A percentile compares a stretch with the other conserved stretches of the same genome.
These are phyloP conservation scores for Alectoria sarmentosa DNA, from an alignment of 495 filamentous ascomycete species.

Conservation along the genomic window DNA sequence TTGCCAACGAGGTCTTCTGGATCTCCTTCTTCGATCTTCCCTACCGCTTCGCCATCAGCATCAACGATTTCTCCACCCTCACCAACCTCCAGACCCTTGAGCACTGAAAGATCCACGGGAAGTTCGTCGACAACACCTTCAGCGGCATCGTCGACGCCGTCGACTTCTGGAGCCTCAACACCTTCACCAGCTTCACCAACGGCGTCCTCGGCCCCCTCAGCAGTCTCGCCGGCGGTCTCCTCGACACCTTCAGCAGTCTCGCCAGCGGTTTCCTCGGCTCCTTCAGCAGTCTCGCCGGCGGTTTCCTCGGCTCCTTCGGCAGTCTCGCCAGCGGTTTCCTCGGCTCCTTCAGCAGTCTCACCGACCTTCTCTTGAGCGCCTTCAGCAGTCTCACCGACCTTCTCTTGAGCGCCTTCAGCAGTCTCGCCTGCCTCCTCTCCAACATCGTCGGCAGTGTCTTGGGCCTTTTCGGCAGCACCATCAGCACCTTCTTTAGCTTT, in stretches of 20 bases:
- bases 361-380: conserved; percentile 33
- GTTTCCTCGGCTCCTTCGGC: conserved; percentile 24
- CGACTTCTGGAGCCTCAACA: conserved; percentile 33
- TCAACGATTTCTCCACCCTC: conserved; percentile 39
- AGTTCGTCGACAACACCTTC: conserved; percentile 32
- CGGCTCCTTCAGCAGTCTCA: conserved; percentile 22
- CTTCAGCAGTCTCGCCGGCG: conserved; percentile 14
- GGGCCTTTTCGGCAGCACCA: conserved; percentile 21
- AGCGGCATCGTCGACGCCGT: conserved; percentile 28
- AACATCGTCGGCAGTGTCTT: conserved; percentile 23
- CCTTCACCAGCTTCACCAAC: conserved; percentile 32
- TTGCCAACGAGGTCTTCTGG: conserved; percentile 40
- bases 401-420: conserved; percentile 19
- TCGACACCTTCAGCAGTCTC: conserved; percentile 34
- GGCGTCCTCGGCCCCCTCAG: conserved; percentile 28
- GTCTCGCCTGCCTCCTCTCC: conserved; percentile 21
- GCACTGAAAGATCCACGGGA: conserved; percentile 52
- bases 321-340: conserved; percentile 22
- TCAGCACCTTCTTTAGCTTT: conserved; percentile 17
- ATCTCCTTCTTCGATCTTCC: conserved; percentile 38
- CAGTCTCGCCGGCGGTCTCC: conserved; percentile 30
- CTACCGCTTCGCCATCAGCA: conserved; percentile 35
- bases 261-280: conserved; percentile 20
- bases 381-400: conserved; percentile 30
- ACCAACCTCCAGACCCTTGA: conserved; percentile 59